These are phyloP conservation scores for Sonneratia alba DNA, from an alignment of 345 rosid species.

Conservation along the genomic window DNA sequence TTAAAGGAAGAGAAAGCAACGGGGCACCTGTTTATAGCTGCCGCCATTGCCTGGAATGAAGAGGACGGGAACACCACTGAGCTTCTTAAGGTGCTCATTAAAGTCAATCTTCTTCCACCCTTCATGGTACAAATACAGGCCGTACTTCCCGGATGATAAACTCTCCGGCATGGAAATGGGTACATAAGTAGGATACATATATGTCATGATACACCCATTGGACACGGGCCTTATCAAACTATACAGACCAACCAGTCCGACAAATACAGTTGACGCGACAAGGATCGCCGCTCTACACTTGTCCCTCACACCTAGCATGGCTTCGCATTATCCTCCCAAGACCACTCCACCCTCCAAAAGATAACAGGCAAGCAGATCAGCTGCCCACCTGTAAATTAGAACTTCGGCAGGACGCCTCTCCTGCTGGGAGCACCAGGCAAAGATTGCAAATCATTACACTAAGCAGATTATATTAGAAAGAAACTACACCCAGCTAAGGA, in stretches of 20 bases:
- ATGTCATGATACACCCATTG: conserved; percentile 87
- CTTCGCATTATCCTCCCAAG: conserved; percentile 6
- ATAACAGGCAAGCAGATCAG: background rate
- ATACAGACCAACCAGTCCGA: conserved; percentile 47
- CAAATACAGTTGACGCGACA: conserved; percentile 37
- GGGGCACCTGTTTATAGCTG: conserved; percentile 85
- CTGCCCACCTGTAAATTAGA: background rate
- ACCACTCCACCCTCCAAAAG: background rate
- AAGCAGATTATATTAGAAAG: too few relatives aligned
- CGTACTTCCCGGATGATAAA: conserved; percentile 49
- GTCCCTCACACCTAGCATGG: conserved; percentile 38
- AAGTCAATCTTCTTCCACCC: conserved; percentile 95
- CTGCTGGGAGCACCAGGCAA: background rate
- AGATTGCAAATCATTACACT: background rate
- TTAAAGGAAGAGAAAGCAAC: background rate
- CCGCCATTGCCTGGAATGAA: conserved; percentile 96
- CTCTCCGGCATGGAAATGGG: conserved; percentile 46
- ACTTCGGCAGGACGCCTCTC: background rate
- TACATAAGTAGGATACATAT: conserved; percentile 93
- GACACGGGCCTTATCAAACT: conserved; percentile 64
- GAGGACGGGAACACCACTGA: conserved; percentile 88
- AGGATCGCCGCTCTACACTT: conserved; percentile 37
- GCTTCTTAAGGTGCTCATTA: conserved; percentile 64
- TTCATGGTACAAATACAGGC: conserved; percentile 81
- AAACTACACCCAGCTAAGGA: background rate